Percentiles rank a stretch among this genome's conserved stretches.
Evolutionary conservation across 192 early-diverging fungal species (phyloP).

Genomic region (Coemansia sp.): DNA sequence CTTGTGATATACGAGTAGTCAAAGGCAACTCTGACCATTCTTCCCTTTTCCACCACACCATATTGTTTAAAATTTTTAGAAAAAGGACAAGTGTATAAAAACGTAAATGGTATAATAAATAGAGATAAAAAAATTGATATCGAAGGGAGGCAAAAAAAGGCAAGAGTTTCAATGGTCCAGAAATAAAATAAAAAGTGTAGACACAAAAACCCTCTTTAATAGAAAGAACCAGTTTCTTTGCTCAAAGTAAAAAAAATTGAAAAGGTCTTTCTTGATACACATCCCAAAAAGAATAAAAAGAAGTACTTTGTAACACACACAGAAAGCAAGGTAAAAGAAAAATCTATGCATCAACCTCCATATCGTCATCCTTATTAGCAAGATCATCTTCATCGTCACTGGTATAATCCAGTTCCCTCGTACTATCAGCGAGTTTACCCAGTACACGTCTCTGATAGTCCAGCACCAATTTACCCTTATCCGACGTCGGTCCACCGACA

Average conservation of each 20-base stretch:
- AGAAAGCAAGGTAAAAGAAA: not conserved
- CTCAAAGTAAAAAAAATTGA: not conserved
- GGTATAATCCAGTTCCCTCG: constrained; percentile 47
- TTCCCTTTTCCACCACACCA: not conserved
- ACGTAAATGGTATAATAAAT: too few species aligned
- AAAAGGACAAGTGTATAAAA: too few species aligned
- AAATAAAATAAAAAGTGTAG: not conserved
- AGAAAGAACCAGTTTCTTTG: not conserved
- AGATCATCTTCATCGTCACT: constrained; percentile 48
- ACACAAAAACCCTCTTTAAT: not conserved
- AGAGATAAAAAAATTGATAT: not conserved
- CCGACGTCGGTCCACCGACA: constrained; percentile 52
- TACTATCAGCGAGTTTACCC: constrained; percentile 47
- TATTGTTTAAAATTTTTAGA: not conserved
- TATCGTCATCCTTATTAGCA: not conserved
- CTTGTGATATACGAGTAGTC: not conserved
- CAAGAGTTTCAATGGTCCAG: not conserved
- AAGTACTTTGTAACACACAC: not conserved
- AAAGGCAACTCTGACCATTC: not conserved
- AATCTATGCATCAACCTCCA: not conserved
- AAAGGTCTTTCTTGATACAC: not conserved
- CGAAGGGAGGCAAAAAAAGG: not conserved
- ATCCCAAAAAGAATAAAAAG: not conserved
- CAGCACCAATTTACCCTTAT: constrained; percentile 51
- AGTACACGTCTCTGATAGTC: constrained; percentile 68